Base-by-base conservation (phyloP, 2,329 filamentous ascomycete genomes). In the Periglandula ipomoeae region DNA sequence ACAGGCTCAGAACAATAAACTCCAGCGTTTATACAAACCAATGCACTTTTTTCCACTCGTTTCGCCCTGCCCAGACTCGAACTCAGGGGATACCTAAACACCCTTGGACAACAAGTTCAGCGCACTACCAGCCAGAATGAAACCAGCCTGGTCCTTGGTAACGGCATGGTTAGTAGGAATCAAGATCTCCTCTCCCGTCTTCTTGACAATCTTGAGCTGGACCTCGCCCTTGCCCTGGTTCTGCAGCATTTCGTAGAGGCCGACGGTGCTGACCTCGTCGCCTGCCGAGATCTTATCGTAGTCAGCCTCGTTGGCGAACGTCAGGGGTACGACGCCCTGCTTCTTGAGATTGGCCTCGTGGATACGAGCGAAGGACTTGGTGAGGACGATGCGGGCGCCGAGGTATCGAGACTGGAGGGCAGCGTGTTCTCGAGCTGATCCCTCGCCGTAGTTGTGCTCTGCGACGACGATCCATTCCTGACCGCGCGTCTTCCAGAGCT, bases 281-380 rank as follows among this genome's bases (percentile, higher is more conserved):
- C 89, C 87, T 0, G 90, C 89, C 46, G 79, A 74, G 54, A 98
- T 86, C 54, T 74, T 71, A 61, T 93, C 87, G 65, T 96, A 97
- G 67, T 97, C 93, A 19, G 79, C 76, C 69, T 94, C 89, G 66
- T 95, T 76, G 41, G 74, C 87, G 62, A 98, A 95, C 0, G 89
- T 96, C 59, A 98, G 74, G 2, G 93, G 93, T 40, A 98, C 89
- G 30, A 98, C 86, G 54, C 93, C 93, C 72, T 98, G 93, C 73
- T 95, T 95, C 81, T 95, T 95, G 56, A 95, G 72, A 66, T 95
- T 95, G 26, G 89, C 95, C 75, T 95, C 89, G 72, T 95, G 89
- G 64, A 95, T 95, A 47, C 89, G 83, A 0, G 89, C 89, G 63
- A 95, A 95, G 34, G 80, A 86, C 73, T 95, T 95, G 49, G 85